Conservation (phyloP, 257 asterid genomes). For the Pogostemon cablin region DNA sequence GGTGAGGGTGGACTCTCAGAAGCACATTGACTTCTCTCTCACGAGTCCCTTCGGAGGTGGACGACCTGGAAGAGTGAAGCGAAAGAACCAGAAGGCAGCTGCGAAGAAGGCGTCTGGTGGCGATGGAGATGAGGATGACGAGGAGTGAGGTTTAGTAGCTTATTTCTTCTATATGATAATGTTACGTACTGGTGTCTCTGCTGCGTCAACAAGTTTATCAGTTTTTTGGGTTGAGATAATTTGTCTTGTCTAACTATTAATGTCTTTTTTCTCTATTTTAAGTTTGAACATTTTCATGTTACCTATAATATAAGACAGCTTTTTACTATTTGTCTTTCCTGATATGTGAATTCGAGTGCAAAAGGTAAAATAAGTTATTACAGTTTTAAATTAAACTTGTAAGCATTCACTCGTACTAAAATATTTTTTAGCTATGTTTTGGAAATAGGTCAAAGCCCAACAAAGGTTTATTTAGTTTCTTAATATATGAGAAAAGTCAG, state of each 20-base stretch:
- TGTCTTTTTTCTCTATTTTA: not conserved
- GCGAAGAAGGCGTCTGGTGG: constrained; percentile 74
- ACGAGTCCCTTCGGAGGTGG: constrained; percentile 76
- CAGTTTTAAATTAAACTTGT: too few species aligned
- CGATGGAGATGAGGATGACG: constrained; percentile 29
- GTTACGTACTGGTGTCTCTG: constrained; percentile 16
- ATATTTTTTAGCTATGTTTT: too few species aligned
- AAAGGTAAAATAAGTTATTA: too few species aligned
- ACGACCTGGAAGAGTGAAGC: constrained; percentile 66
- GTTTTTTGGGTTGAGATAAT: constrained; percentile 26
- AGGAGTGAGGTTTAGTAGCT: constrained; percentile 39
- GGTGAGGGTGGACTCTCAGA: constrained; percentile 71
- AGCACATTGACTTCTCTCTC: constrained; percentile 71
- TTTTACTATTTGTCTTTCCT: too few species aligned
- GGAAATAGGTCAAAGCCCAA: too few species aligned
- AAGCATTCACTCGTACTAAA: too few species aligned
- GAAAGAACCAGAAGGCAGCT: constrained; percentile 65
- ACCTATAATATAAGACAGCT: not conserved
- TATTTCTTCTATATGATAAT: constrained; percentile 9
- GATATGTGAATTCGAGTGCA: too few species aligned
- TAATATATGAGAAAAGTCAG: too few species aligned
- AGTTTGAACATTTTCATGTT: constrained; percentile 9
- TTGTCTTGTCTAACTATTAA: not conserved
- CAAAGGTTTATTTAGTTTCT: too few species aligned
- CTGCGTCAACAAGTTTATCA: not conserved